Evolutionary conservation across 2,329 filamentous ascomycete genomes (phyloP), one percentile per base, ranked within the genome.

Genomic region (Aspergillus piperis): DNA sequence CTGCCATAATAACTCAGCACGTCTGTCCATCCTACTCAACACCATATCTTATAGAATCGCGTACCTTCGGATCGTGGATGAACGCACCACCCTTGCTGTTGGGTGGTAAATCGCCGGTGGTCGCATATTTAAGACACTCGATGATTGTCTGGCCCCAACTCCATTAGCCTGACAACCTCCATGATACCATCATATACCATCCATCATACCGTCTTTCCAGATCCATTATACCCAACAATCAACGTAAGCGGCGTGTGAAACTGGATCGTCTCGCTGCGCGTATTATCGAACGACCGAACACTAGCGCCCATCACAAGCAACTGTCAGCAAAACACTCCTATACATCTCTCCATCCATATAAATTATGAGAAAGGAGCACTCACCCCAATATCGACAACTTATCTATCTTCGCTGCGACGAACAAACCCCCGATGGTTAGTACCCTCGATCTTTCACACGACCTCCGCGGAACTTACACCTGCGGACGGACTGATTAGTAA

Each of bases 101-200:
- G 32, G 95, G 92, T 1, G 95, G 95, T 51, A 96, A 85, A 71
- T 96, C 90, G 59, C 95, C 96, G 7, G 93, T 97, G 17, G 96
- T 97, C 55, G 91, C 93, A 87, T 97, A 99, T 74, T 97, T 97
- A 71, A 99, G 89, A 75, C 92, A 96, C 77, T 99, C 95, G 77
- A 99, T 99, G 73, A 99, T 96, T 60, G 95, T 98, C 81, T 85
- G 21, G 5, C 5, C n/a, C 41, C 32, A 58, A 36, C 8, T 58
- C 36, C 10, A 51, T 57, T 55, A 72, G 61, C 55, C 11, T 39
- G 8, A 32, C 11, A n/a, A 25, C 7, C 7, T 27, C 44, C 10
- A 17, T 5, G 2, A 21, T 19, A 32, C 8, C 13, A 10, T 27
- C 19, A 7, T 25, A 44, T 8, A 13, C 32, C 15, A 47, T 21